Evolutionary conservation across 1,284 basidiomycete species (phyloP), one percentile per base, ranked within the genome.

Genomic region (Ceratobasidium sp.): DNA sequence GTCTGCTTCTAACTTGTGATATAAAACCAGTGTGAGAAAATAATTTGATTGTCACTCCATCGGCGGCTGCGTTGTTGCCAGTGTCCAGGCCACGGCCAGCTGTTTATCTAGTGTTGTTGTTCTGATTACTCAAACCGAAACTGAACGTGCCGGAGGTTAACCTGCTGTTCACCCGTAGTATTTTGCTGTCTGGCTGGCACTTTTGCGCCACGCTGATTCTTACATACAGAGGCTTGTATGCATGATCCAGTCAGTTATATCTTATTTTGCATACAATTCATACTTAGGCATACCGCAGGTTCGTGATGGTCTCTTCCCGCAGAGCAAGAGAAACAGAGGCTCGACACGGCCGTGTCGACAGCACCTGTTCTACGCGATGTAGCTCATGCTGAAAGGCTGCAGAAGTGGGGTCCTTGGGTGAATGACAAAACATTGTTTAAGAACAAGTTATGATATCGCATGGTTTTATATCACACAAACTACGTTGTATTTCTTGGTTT

Each of bases 1-100:
- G 34, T 39, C 8, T 4, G 19, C 1, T 61, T 41, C 69, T 62
- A 39, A 72, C 27, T 37, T 51, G 11, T 62, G 16, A 29, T n/a
- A 34, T 43, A 13, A 48, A 59, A 16, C 37, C 31, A 77, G 76
- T 76, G 46, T 88, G 92, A 2, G 89, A 89, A 4, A 90, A 89
- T 75, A 84, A 88, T 71, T 84, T 91, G 5, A 84, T 95, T 56
- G 93, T 95, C 8, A 94, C 91, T 0, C 93, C 93, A 91, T 94
- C 77, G 79, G 91, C 24, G 24, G 43, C 56, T 13, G 7, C 16
- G 29, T 5, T 37, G 29, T 9, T 34, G 16, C 19, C 2, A 34
- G 29, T 27, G 29, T 19, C 6, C 19, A 37, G 37, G 7, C 16
- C 19, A 9, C 34, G 22, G 13, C 7, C 16, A 16, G n/a, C 48